Evolutionary conservation across 78 protist genomes (phyloP).

Genomic region (Dictyostelium firmibasis): DNA sequence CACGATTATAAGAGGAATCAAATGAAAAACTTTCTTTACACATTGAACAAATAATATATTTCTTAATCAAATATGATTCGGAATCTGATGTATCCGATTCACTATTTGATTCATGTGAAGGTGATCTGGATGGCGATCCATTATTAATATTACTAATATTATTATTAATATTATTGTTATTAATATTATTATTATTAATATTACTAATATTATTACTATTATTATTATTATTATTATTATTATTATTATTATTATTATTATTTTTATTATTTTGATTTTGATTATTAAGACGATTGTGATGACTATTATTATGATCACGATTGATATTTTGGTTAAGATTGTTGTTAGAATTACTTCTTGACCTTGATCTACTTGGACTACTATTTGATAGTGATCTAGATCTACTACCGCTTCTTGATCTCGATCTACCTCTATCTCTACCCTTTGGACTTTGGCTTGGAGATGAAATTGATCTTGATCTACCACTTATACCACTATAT

Average conservation of each 20-base stretch:
- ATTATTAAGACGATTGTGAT: too few relatives aligned
- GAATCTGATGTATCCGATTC: conserved; percentile 52
- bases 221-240: background rate
- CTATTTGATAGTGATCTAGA: conserved; percentile 1
- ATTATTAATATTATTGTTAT: background rate
- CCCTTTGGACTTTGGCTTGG: background rate
- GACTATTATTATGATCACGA: background rate
- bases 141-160: background rate
- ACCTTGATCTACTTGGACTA: background rate
- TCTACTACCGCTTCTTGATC: background rate
- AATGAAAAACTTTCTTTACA: conserved; percentile 4
- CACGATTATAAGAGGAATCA: conserved; percentile 8
- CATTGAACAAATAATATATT: background rate
- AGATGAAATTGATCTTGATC: background rate
- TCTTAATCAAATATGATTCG: conserved; percentile 14
- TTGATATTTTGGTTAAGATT: background rate
- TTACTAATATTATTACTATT: background rate
- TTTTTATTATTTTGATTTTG: background rate
- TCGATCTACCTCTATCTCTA: background rate
- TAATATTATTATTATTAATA: background rate
- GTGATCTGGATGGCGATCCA: conserved; percentile 39
- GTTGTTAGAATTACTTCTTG: background rate
- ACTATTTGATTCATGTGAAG: conserved; percentile 27
- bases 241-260: background rate
- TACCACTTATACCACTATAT: background rate